Conservation (phyloP, 2,329 filamentous ascomycete species). For the Alternaria arbusti region DNA sequence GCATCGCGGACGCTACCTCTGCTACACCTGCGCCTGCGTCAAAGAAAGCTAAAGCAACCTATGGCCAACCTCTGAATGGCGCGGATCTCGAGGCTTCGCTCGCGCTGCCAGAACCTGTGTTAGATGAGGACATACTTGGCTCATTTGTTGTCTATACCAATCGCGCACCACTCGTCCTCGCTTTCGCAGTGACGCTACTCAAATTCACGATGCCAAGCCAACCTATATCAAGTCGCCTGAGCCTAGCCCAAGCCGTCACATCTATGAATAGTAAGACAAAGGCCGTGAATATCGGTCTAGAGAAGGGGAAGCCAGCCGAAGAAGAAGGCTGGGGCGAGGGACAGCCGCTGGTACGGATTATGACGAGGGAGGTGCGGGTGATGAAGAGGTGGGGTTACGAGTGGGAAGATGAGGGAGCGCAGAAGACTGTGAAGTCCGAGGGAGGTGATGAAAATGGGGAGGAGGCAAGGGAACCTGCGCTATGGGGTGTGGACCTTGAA, state of each 20-base stretch:
- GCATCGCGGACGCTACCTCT: slow-evolving; percentile 48
- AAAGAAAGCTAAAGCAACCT: slow-evolving; percentile 46
- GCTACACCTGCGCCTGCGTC: slow-evolving; percentile 16
- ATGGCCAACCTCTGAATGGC: slow-evolving; percentile 49
- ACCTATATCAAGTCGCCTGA: slow-evolving; percentile 81
- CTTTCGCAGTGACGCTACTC: slow-evolving; percentile 76
- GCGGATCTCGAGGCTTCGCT: slow-evolving; percentile 69
- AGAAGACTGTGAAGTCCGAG: slow-evolving; percentile 18
- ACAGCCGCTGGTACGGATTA: slow-evolving; percentile 73
- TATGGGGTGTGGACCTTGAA: slow-evolving; percentile 67
- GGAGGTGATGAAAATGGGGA: slow-evolving; percentile 23
- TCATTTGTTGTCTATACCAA: slow-evolving; percentile 72
- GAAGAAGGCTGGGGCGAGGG: slow-evolving; percentile 76
- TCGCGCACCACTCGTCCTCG: slow-evolving; percentile 80
- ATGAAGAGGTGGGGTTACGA: slow-evolving; percentile 78
- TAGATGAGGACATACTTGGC: slow-evolving; percentile 66
- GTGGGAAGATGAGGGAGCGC: slow-evolving; percentile 24
- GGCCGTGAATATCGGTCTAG: slow-evolving; percentile 75
- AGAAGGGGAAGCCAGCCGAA: slow-evolving; percentile 68
- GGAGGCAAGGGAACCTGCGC: slow-evolving; percentile 51
- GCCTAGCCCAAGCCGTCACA: slow-evolving; percentile 82
- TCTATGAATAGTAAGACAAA: slow-evolving; percentile 81
- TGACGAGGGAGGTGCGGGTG: slow-evolving; percentile 76
- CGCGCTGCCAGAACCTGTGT: slow-evolving; percentile 60
- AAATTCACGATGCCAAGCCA: slow-evolving; percentile 86